Evolutionary conservation across 2,329 filamentous ascomycete genomes (phyloP).

Genomic region (Claviceps pazoutovae): DNA sequence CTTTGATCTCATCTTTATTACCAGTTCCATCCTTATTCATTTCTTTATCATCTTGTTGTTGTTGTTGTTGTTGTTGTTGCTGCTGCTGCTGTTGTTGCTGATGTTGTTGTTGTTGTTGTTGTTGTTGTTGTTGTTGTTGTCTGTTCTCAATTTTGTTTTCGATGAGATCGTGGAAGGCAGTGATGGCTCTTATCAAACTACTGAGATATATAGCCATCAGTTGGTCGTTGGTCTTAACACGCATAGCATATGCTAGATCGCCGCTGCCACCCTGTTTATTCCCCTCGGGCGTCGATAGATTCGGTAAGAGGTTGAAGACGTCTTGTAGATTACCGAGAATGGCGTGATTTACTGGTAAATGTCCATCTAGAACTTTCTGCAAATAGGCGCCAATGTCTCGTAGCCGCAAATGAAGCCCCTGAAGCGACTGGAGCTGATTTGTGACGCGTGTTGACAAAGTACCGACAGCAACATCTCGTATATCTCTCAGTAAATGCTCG

Average conservation of each 20-base stretch:
- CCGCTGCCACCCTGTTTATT: conserved; percentile 54
- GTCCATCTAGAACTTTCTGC: conserved; percentile 85
- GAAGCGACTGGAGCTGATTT: conserved; percentile 91
- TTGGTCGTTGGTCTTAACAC: conserved; percentile 97
- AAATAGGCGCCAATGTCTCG: conserved; percentile 93
- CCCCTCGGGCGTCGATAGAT: conserved; percentile 71
- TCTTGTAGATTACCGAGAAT: conserved; percentile 98
- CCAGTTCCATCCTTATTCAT: conserved; percentile 61
- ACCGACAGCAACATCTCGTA: conserved; percentile 92
- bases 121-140: conserved; percentile 82
- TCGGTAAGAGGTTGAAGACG: conserved; percentile 95
- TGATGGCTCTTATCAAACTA: conserved; percentile 92
- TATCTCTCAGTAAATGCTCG: conserved; percentile 93
- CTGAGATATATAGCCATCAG: conserved; percentile 97
- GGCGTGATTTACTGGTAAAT: conserved; percentile 90
- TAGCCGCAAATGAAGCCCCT: conserved; percentile 86
- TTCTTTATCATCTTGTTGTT: conserved; percentile 87
- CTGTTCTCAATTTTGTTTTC: conserved; percentile 99
- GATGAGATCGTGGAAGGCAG: conserved; percentile 96
- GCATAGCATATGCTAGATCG: conserved; percentile 92
- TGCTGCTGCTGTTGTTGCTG: too few species aligned
- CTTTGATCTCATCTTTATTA: conserved; percentile 45
- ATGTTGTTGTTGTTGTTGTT: too few species aligned
- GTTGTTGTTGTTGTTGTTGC: conserved; percentile 76
- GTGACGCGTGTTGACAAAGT: conserved; percentile 94